A percentile compares a stretch with the other conserved stretches of the same genome.
Evolutionary conservation across 257 asterid species (phyloP).

Genomic region (Penstemon davidsonii): DNA sequence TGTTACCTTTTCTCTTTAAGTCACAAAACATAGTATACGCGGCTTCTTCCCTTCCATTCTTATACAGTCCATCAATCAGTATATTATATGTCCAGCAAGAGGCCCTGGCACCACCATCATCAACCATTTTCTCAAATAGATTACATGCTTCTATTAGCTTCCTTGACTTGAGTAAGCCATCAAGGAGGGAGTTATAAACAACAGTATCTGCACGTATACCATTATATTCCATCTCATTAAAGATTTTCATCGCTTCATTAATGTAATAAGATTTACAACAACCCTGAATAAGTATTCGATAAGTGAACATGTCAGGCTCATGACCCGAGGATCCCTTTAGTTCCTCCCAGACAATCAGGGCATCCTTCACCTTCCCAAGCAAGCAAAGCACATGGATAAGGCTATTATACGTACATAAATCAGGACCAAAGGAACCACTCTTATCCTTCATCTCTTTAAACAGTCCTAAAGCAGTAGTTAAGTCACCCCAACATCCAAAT

Average conservation of each 20-base stretch:
- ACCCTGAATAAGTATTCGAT: constrained; percentile 78
- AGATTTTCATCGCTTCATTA: constrained; percentile 65
- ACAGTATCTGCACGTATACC: constrained; percentile 64
- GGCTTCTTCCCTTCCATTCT: constrained; percentile 81
- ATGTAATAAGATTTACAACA: constrained; percentile 71
- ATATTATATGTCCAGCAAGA: constrained; percentile 91
- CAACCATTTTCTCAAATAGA: constrained; percentile 85
- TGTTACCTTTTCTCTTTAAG: constrained; percentile 77
- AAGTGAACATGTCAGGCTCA: constrained; percentile 82
- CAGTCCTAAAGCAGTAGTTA: constrained; percentile 53
- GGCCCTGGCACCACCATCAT: constrained; percentile 74
- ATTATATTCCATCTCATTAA: constrained; percentile 71
- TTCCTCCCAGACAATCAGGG: constrained; percentile 83
- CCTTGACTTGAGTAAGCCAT: constrained; percentile 82
- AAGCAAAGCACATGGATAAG: constrained; percentile 76
- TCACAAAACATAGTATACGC: constrained; percentile 77
- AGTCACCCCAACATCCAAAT: constrained; percentile 81
- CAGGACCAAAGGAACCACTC: constrained; percentile 56
- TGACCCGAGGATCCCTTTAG: constrained; percentile 79
- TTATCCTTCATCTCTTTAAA: constrained; percentile 93
- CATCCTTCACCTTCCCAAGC: constrained; percentile 84
- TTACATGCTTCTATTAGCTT: constrained; percentile 77
- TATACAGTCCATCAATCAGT: constrained; percentile 78
- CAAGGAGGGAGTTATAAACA: constrained; percentile 77
- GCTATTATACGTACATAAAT: constrained; percentile 88